phyloP scores from a whole-genome alignment of 1,284 basidiomycete species.

The Cutaneotrichosporon sp. region DNA sequence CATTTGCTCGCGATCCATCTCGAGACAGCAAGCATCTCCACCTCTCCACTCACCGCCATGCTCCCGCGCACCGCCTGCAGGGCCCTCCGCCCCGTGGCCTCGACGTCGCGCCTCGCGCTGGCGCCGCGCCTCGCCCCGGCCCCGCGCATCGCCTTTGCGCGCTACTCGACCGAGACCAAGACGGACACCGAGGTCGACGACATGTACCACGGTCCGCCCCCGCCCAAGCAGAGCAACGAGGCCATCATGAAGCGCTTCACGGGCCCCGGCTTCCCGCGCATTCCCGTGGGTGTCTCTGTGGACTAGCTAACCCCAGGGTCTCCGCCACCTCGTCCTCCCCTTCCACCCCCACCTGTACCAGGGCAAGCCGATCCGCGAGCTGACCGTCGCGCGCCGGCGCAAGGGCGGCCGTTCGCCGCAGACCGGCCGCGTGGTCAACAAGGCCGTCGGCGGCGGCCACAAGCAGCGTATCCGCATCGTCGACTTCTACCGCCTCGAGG shows the following conservation, averaged over 20 bases:
- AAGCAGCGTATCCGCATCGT: slow-evolving; percentile 79
- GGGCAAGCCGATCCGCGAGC: slow-evolving; percentile 76
- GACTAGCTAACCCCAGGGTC: slow-evolving; percentile 53
- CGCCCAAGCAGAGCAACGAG: slow-evolving; percentile 22
- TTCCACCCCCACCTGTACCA: slow-evolving; percentile 78
- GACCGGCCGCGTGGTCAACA: slow-evolving; percentile 82
- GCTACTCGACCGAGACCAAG: slow-evolving; percentile 31
- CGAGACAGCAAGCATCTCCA: background rate
- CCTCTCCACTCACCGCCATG: slow-evolving; percentile 18
- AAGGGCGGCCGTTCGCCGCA: slow-evolving; percentile 78
- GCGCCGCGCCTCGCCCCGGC: slow-evolving; percentile 1
- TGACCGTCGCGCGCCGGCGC: slow-evolving; percentile 80
- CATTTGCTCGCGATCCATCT: slow-evolving; percentile 1
- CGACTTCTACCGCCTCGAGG: slow-evolving; percentile 77
- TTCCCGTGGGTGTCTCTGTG: slow-evolving; percentile 39
- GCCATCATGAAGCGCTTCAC: slow-evolving; percentile 46
- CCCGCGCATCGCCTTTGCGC: slow-evolving; percentile 2
- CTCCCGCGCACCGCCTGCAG: slow-evolving; percentile 29
- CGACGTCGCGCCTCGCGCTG: slow-evolving; percentile 26
- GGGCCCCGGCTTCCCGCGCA: slow-evolving; percentile 48
- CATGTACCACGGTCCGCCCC: slow-evolving; percentile 31
- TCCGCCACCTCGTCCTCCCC: slow-evolving; percentile 83
- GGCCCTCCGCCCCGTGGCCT: slow-evolving; percentile 26
- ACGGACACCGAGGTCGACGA: slow-evolving; percentile 5
- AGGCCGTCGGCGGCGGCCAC: slow-evolving; percentile 89